phyloP scores from a whole-genome alignment of 1,284 basidiomycete species.

The Cyathus pygmaeus region DNA sequence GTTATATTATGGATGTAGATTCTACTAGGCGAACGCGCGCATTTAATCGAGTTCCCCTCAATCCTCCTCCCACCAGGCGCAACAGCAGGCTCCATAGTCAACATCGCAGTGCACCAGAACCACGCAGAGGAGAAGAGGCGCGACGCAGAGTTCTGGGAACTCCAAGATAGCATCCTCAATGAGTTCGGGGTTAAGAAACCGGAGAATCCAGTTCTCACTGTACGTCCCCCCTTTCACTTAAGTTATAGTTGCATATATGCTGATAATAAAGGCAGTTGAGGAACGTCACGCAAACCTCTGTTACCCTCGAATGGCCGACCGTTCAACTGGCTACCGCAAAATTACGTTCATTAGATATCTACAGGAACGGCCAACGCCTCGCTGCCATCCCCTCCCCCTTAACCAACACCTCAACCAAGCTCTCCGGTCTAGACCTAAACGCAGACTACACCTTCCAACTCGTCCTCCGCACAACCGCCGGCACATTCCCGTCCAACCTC shows the following conservation, averaged over 20 bases:
- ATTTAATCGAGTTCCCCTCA: constrained; percentile 96
- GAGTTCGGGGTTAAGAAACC: constrained; percentile 80
- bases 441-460: constrained; percentile 94
- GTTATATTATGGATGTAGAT: no score
- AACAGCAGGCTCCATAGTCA: constrained; percentile 94
- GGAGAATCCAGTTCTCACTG: constrained; percentile 76
- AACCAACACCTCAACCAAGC: constrained; percentile 88
- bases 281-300: constrained; percentile 94
- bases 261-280: constrained; percentile 69
- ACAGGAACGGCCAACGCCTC: constrained; percentile 88
- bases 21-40: constrained; percentile 89
- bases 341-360: constrained; percentile 89
- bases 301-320: constrained; percentile 91
- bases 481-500: constrained; percentile 86
- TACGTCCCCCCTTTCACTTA: constrained; percentile 40
- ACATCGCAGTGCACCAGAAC: constrained; percentile 92
- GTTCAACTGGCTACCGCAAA: constrained; percentile 88
- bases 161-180: constrained; percentile 84
- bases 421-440: constrained; percentile 88
- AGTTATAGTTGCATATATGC: not conserved
- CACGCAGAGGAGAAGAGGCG: constrained; percentile 82
- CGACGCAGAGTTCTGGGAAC: constrained; percentile 81
- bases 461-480: constrained; percentile 88
- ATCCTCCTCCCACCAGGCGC: constrained; percentile 90
- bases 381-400: constrained; percentile 85